These are phyloP conservation scores for Spencermartinsiella ligniputridi DNA, from an alignment of 1,139 yeast species.

Conservation along the genomic window DNA sequence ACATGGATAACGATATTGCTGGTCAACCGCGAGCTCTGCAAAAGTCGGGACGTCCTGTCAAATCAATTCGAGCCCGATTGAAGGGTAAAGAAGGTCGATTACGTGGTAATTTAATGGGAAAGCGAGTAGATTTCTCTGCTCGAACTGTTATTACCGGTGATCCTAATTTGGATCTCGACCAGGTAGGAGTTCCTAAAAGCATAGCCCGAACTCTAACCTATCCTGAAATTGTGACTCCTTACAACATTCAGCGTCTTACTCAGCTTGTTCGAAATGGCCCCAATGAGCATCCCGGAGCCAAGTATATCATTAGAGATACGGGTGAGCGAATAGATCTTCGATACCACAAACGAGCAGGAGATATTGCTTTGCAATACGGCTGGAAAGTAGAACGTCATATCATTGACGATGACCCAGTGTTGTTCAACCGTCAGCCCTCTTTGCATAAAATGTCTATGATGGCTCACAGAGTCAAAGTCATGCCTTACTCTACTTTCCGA, in stretches of 20 bases:
- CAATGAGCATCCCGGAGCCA: slow-evolving; percentile 99
- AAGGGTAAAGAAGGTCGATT: slow-evolving; percentile 99
- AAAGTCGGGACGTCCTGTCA: slow-evolving; percentile 97
- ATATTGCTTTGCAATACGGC: slow-evolving; percentile 94
- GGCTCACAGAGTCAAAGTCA: slow-evolving; percentile 99
- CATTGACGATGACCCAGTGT: slow-evolving; percentile 95
- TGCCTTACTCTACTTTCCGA: slow-evolving; percentile 98
- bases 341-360: slow-evolving; percentile 97
- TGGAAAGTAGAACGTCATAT: slow-evolving; percentile 99
- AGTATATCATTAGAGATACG: slow-evolving; percentile 94
- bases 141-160: slow-evolving; percentile 99
- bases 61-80: slow-evolving; percentile 95
- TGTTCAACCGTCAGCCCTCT: slow-evolving; percentile 98
- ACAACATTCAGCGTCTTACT: slow-evolving; percentile 87
- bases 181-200: slow-evolving; percentile 97
- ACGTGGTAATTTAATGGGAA: slow-evolving; percentile 98
- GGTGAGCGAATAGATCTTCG: slow-evolving; percentile 98
- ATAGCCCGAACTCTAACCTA: slow-evolving; percentile 93
- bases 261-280: slow-evolving; percentile 97
- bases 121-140: slow-evolving; percentile 98
- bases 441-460: slow-evolving; percentile 99
- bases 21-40: slow-evolving; percentile 99
- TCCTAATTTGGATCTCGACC: slow-evolving; percentile 94
- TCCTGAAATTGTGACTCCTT: slow-evolving; percentile 97
- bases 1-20: slow-evolving; percentile 99